phyloP scores from a whole-genome alignment of 768 basidiomycete genomes.

The Psilocybe azurescens region DNA sequence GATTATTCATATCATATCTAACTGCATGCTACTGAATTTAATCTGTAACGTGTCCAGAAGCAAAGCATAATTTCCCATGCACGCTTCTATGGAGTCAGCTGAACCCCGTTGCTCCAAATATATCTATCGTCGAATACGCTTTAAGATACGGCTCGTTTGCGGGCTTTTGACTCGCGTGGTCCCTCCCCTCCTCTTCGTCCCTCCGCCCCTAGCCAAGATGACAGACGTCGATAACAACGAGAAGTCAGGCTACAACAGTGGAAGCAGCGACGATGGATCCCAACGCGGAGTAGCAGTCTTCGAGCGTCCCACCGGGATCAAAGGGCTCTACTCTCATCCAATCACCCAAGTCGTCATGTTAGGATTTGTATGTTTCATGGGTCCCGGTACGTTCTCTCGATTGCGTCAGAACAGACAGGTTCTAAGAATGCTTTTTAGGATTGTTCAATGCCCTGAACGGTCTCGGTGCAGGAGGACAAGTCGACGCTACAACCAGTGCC shows the following conservation, averaged over 20 bases:
- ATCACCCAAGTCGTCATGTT: slow-evolving; percentile 47
- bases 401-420: neutral
- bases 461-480: slow-evolving; percentile 79
- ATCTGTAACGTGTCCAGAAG: neutral
- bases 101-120: slow-evolving; percentile 12
- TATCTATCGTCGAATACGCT: slow-evolving; percentile 7
- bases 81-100: slow-evolving; percentile 13
- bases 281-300: slow-evolving; percentile 30
- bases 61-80: slow-evolving; percentile 3
- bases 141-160: slow-evolving; percentile 5
- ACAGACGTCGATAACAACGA: slow-evolving; percentile 17
- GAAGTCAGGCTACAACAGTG: slow-evolving; percentile 21
- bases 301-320: slow-evolving; percentile 55
- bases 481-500: slow-evolving; percentile 67
- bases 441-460: slow-evolving; percentile 84
- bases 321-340: slow-evolving; percentile 64
- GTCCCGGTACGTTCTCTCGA: slow-evolving; percentile 43
- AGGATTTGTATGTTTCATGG: slow-evolving; percentile 75
- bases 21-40: neutral
- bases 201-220: slow-evolving; percentile 10
- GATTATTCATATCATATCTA: neutral
- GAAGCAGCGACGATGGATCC: slow-evolving; percentile 22
- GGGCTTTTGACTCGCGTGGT: slow-evolving; percentile 5
- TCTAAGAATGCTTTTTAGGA: slow-evolving; percentile 38
- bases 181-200: slow-evolving; percentile 8